A percentile compares a stretch with the other conserved stretches of the same genome.
Evolutionary conservation across 2,329 filamentous ascomycete species (phyloP).

Genomic region (Ceratocystis colombiana): DNA sequence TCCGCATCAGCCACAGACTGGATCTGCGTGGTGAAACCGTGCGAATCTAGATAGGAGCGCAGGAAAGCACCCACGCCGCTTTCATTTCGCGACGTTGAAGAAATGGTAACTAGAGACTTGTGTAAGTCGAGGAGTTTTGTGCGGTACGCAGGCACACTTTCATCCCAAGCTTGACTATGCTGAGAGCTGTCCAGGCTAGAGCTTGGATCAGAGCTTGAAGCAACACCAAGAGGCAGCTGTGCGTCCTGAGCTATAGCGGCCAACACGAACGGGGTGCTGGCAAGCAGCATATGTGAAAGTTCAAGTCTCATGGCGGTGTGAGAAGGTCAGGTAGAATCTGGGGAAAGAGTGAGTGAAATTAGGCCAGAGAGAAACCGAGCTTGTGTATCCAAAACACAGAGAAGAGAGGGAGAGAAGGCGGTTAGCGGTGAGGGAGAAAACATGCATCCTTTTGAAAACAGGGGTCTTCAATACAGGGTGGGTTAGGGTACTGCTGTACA

Average conservation of each 20-base stretch:
- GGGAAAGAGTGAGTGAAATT: background rate
- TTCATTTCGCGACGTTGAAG: conserved; percentile 25
- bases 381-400: no score
- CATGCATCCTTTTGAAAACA: no score
- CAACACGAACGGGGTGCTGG: background rate
- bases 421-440: no score
- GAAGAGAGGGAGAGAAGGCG: no score
- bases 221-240: background rate
- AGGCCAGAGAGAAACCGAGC: background rate
- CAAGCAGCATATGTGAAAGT: background rate
- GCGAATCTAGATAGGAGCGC: conserved; percentile 49
- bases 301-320: background rate
- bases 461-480: no score
- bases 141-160: conserved; percentile 20
- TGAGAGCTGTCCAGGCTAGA: background rate
- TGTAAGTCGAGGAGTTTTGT: conserved; percentile 19
- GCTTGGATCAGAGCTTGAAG: background rate
- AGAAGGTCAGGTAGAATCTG: background rate
- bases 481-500: no score
- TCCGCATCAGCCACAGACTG: conserved; percentile 35
- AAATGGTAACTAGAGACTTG: conserved; percentile 23
- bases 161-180: background rate
- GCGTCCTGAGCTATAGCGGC: background rate
- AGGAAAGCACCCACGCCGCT: conserved; percentile 56
- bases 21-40: conserved; percentile 37